A percentile compares a stretch with the other conserved stretches of the same genome.
phyloP scores from a whole-genome alignment of 257 asterid species.

The Solanum peruvianum region DNA sequence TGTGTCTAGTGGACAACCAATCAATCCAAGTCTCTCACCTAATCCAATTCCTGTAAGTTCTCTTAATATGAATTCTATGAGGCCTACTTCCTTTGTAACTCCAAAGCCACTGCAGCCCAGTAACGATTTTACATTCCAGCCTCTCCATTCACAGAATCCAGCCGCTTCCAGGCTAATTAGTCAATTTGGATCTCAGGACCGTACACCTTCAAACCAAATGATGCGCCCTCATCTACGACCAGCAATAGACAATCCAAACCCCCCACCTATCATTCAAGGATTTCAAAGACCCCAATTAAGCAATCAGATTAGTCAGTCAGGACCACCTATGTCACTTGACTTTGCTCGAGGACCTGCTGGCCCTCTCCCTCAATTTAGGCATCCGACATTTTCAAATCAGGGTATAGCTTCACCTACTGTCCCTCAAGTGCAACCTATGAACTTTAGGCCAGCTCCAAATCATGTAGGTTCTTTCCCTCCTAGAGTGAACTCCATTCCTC shows the following conservation, averaged over 20 bases:
- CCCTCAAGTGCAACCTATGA: constrained; percentile 47
- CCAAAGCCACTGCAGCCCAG: constrained; percentile 56
- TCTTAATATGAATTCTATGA: constrained; percentile 17
- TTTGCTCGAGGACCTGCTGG: constrained; percentile 23
- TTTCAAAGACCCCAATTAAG: constrained; percentile 38
- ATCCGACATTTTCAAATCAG: constrained; percentile 25
- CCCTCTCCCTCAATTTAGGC: constrained; percentile 32
- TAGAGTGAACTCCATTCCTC: constrained; percentile 37
- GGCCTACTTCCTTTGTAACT: constrained; percentile 25
- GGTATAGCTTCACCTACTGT: constrained; percentile 5
- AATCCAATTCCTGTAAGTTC: constrained; percentile 26
- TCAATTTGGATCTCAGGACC: constrained; percentile 25
- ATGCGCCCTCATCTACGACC: constrained; percentile 35
- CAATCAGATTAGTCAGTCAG: constrained; percentile 33
- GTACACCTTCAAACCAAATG: constrained; percentile 31
- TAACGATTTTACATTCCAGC: constrained; percentile 73
- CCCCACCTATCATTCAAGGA: constrained; percentile 29
- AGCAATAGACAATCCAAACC: constrained; percentile 24
- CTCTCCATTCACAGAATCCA: constrained; percentile 45
- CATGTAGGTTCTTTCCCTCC: constrained; percentile 36
- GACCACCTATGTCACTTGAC: constrained; percentile 27
- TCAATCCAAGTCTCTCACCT: constrained; percentile 16
- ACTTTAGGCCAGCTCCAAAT: constrained; percentile 33
- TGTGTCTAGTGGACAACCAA: constrained; percentile 3
- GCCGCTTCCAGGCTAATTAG: constrained; percentile 24